phyloP scores from a whole-genome alignment of 306 rosid species.

The Cucumis sativus region Cucumber_9930_V3 NC_026657.2:27598501-27599000 shows the following conservation, averaged over 20 bases:
- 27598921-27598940: no score
- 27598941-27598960: not conserved
- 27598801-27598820: not conserved
- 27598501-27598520: no score
- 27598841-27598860: no score
- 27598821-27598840: not conserved
- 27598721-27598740: not conserved
- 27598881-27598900: not conserved
- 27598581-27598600: no score
- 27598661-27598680: not conserved
- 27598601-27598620: no score
- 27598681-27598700: not conserved
- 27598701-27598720: not conserved
- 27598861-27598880: no score
- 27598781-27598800: not conserved
- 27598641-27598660: not conserved
- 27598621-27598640: no score
- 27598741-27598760: not conserved
- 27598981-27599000: not conserved
- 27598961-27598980: not conserved
- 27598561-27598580: no score
- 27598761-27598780: not conserved
- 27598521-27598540: no score
- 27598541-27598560: no score
- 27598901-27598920: not conserved